Evolutionary conservation across 176 grass and related monocot species (phyloP), one percentile per base, ranked within the genome.

Genomic region (Avena atlantica): DNA sequence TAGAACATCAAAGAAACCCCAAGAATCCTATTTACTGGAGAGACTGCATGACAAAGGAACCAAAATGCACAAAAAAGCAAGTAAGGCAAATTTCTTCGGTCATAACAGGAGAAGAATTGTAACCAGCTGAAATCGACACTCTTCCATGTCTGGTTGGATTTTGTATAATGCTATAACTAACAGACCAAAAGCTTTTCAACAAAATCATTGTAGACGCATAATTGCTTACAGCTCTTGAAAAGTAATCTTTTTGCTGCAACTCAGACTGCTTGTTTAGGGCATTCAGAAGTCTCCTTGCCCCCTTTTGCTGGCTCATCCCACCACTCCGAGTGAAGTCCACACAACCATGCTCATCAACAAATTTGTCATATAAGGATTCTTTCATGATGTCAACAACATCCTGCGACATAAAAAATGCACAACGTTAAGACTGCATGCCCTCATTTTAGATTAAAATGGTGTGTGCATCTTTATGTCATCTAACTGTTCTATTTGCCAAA

Each of bases 301-400:
- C 88, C 89, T 98, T 95, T 19, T 45, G 81, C 24, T 86, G 86
- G 82, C 93, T 98, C 96, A 98, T 96, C 47, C 96, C 96, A 86
- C 90, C 85, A 17, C 95, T 97, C 19, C 92, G 90, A 91, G 67
- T 17, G 58, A 90, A 98, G 66, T 98, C 93, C 13, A 98, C 93
- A 89, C 9, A 72, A 59, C 90, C 93, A 81, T 90, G 51, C 50
- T 96, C 92, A 82, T 94, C 93, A 58, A 98, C 88, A 87, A 85
- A 98, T 91, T 98, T 98, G 53, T 98, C 92, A 64, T 98, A 87
- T 36, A 92, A 78, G 27, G 93, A 98, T 83, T 90, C 92, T 53
- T 85, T 94, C 96, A 90, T 98, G 65, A 95, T 92, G 8, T 79
- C 88, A 12, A 98, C 82, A 79, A 89, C 93, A 82, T 95, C 93